Base-by-base conservation (phyloP, 164 flowering plant genomes). In the Umbilicus rupestris region DNA sequence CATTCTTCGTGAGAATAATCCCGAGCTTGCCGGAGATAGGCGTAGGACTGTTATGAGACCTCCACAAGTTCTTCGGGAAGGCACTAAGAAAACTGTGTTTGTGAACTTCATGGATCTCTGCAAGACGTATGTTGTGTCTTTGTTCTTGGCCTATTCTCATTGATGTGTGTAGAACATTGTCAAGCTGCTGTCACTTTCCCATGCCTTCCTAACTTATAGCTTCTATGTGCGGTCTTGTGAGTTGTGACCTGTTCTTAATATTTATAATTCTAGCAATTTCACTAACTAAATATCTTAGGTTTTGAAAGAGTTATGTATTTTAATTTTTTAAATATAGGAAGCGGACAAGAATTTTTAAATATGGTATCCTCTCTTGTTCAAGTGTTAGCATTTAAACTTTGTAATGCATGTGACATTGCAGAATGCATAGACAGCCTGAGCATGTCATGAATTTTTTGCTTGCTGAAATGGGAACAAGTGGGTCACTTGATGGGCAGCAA, bases 31-130 rank as follows among this genome's bases (percentile, higher is more conserved):
- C 3, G 99, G 97, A 66, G 99, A 91, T 70, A 83, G 99, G 73
- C 90, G 96, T 19, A 83, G 99, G 65, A 95, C 99, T 20, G 97
- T 95, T 62, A 91, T 95, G 97, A 88, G 97, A 79, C 99, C 97
- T 42, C 99, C 99, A 37, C 97, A 95, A 75, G 99, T 95, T 69
- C 90, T 95, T 44, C 90, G 97, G 65, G 99, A 95, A 74, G 99
- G 99, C 58, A 95, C 99, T 41, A 95, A 95, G 84, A 92, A 95
- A 81, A 95, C 99, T 0, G 99, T 95, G 42, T 95, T 92, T 79
- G 99, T 83, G 68, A 95, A 95, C 70, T 88, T 94, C 73, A 94
- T 91, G 96, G 97, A 94, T 71, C 89, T 94, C 3, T 94, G 98
- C 95, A 94, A 87, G 72, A 83, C 97, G 97, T 94, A 85, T 16